A percentile compares a stretch with the other conserved stretches of the same genome.
Conservation (phyloP, 768 basidiomycete genomes). For the Gymnopilus junonius region DNA sequence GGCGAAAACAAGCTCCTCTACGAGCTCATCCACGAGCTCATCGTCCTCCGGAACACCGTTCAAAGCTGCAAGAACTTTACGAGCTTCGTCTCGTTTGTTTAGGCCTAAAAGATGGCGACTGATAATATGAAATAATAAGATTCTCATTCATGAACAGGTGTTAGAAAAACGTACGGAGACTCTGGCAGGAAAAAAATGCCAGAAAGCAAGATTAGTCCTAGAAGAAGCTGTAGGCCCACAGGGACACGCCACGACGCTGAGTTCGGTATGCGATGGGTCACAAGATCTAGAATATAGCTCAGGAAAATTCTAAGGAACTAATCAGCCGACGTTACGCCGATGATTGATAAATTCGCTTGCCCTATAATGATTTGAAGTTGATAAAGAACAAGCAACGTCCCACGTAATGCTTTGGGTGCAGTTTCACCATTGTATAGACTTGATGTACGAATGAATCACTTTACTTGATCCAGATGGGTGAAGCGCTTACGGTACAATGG, state of each 20-base stretch:
- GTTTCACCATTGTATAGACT: conserved; percentile 81
- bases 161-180: conserved; percentile 58
- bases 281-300: conserved; percentile 73
- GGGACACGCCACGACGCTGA: conserved; percentile 77
- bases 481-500: conserved; percentile 52
- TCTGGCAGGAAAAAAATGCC: conserved; percentile 81
- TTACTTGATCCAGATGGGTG: background rate
- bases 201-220: conserved; percentile 68
- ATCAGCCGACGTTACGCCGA: background rate
- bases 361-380: conserved; percentile 79
- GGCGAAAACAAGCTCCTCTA: conserved; percentile 68
- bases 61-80: conserved; percentile 63
- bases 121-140: background rate
- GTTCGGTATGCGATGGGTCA: conserved; percentile 55
- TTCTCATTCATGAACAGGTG: background rate
- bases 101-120: conserved; percentile 75
- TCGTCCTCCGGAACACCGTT: conserved; percentile 68
- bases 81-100: conserved; percentile 56
- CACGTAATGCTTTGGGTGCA: conserved; percentile 74
- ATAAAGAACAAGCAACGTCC: conserved; percentile 71
- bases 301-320: conserved; percentile 59
- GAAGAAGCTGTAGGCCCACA: conserved; percentile 74
- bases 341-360: conserved; percentile 36
- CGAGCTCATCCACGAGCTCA: conserved; percentile 56
- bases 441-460: conserved; percentile 27